These are phyloP conservation scores for Purpureocillium takamizusanense DNA, from an alignment of 2,329 filamentous ascomycete genomes.

Conservation along the genomic window DNA sequence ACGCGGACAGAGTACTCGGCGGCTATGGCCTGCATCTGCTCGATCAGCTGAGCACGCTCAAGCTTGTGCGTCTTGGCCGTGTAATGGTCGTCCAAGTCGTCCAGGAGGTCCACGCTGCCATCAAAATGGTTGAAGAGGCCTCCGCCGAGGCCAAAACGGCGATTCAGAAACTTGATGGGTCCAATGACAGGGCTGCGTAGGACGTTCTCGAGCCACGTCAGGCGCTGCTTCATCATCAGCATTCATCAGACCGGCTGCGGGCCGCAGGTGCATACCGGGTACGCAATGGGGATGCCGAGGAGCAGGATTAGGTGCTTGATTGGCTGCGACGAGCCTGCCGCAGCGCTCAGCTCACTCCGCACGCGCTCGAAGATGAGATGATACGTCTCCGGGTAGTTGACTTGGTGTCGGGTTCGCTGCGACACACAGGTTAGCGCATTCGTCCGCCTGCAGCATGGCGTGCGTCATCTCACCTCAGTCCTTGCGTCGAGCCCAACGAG, in stretches of 20 bases:
- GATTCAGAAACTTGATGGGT: conserved; percentile 81
- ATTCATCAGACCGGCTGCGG: conserved; percentile 8
- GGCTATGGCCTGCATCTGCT: conserved; percentile 74
- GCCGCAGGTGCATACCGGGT: conserved; percentile 50
- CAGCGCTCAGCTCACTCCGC: conserved; percentile 62
- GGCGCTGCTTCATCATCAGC: conserved; percentile 40
- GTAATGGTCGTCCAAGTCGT: conserved; percentile 94
- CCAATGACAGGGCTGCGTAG: conserved; percentile 79
- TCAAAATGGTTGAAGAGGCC: conserved; percentile 91
- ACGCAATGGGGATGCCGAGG: conserved; percentile 78
- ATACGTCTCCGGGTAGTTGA: conserved; percentile 92
- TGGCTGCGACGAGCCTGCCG: conserved; percentile 56
- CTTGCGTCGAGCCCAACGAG: conserved; percentile 87
- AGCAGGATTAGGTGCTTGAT: conserved; percentile 85
- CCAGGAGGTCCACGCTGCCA: conserved; percentile 83
- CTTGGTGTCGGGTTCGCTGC: conserved; percentile 75
- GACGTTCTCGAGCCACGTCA: conserved; percentile 96
- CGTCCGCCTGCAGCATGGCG: no score
- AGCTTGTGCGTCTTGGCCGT: conserved; percentile 85
- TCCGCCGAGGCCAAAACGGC: conserved; percentile 77
- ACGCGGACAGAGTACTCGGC: conserved; percentile 81
- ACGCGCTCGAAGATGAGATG: conserved; percentile 73
- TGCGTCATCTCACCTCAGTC: conserved; percentile 71
- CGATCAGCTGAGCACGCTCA: conserved; percentile 71
- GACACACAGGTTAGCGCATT: background rate